phyloP scores from a whole-genome alignment of 495 filamentous ascomycete genomes.

The Annulohypoxylon bovei region DNA sequence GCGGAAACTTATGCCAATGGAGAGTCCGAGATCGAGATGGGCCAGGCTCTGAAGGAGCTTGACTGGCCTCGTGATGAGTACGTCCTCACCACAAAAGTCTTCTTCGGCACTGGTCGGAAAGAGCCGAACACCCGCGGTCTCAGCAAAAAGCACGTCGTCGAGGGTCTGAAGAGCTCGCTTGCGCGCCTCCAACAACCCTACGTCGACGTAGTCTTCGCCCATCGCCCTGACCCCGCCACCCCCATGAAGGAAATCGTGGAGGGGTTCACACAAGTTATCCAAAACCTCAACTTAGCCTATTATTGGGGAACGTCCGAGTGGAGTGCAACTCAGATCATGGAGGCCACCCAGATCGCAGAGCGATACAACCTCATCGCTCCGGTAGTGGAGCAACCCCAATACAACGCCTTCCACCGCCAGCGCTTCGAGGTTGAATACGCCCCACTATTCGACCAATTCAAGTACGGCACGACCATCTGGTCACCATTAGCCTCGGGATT shows the following conservation, averaged over 20 bases:
- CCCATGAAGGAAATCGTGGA: constrained; percentile 63
- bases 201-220: constrained; percentile 60
- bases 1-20: constrained; percentile 63
- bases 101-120: constrained; percentile 57
- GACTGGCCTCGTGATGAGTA: constrained; percentile 58
- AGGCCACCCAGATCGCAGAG: constrained; percentile 65
- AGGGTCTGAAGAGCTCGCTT: constrained; percentile 58
- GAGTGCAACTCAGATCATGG: constrained; percentile 64
- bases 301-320: constrained; percentile 67
- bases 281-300: constrained; percentile 67
- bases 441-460: constrained; percentile 68
- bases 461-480: constrained; percentile 77
- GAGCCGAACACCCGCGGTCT: constrained; percentile 61
- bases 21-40: constrained; percentile 64
- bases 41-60: constrained; percentile 59
- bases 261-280: constrained; percentile 62
- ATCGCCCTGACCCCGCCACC: constrained; percentile 55
- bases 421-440: constrained; percentile 72
- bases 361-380: constrained; percentile 66
- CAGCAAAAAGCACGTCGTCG: constrained; percentile 58
- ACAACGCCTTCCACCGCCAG: constrained; percentile 65
- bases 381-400: constrained; percentile 67
- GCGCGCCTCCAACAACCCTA: constrained; percentile 57
- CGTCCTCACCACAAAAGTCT: constrained; percentile 55
- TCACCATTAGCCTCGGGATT: constrained; percentile 75